Base-by-base conservation (phyloP, 345 rosid genomes). In the Bruguiera sexangula region DNA sequence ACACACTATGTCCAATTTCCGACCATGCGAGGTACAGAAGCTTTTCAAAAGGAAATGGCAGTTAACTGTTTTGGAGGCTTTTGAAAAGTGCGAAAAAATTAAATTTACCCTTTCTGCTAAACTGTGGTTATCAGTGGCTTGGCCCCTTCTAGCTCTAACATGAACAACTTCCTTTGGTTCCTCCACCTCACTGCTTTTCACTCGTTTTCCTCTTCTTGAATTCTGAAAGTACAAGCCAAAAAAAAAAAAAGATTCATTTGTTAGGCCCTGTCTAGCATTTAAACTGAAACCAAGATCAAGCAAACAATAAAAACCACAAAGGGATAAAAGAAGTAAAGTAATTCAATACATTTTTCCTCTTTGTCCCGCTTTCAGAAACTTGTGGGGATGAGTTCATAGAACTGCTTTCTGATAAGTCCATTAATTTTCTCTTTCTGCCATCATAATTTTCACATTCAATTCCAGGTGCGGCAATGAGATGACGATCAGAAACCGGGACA, bases 51-150 rank as follows among this genome's bases (percentile, higher is more conserved):
- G 0, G 50, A 43, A 18, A 43, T 39, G 48, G 48, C 48, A 39
- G 48, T 11, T 8, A 2, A 6, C 15, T 21, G 4, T 24, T 26
- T 27, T 15, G 21, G 57, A 0, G 10, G 3, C 18, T 9, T 15
- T 21, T 24, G 31, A 31, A 30, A 30, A 60, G 21, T 19, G 8
- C 26, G 36, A 39, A 10, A 36, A 10, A 43, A 11, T 43, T 32
- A 29, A 29, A 19, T 52, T 10, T 78, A 92, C 97, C 89, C 98
- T 80, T 80, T 92, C 98, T 6, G 98, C 94, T 76, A 92, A 85
- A 82, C 98, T 92, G 79, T 92, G 98, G 71, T 87, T 92, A 71
- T 89, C 92, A 65, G 96, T 92, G 69, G 98, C 98, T 82, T 92
- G 94, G 64, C 98, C 98, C 80, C 96, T 87, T 81, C 89, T 80